Percentiles rank a stretch among this genome's conserved stretches.
Evolutionary conservation across 2,329 filamentous ascomycete species (phyloP).

Genomic region (Ceratocystiopsis sp.): DNA sequence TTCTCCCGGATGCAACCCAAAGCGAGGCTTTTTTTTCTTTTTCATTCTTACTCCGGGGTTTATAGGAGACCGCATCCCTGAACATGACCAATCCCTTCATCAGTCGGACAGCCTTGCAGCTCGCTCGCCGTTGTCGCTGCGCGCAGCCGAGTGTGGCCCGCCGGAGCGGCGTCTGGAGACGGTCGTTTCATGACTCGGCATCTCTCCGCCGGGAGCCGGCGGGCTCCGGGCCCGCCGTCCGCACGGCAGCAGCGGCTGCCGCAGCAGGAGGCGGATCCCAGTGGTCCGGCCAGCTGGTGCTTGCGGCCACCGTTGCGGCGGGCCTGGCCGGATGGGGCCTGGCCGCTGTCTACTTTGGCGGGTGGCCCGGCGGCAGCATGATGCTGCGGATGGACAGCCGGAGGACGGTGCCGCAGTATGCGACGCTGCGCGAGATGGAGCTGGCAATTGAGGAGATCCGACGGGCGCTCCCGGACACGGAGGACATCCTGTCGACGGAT

Average conservation of each 20-base stretch:
- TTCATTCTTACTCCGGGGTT: too few relatives aligned
- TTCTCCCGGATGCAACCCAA: too few relatives aligned
- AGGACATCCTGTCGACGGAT: slow-evolving; percentile 45
- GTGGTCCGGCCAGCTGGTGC: slow-evolving; percentile 18
- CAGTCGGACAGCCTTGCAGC: too few relatives aligned
- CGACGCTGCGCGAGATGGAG: slow-evolving; percentile 25
- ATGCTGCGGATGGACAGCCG: slow-evolving; percentile 14
- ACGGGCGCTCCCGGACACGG: slow-evolving; percentile 20
- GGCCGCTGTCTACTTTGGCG: slow-evolving; percentile 15
- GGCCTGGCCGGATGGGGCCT: slow-evolving; percentile 25
- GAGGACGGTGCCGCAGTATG: slow-evolving; percentile 18
- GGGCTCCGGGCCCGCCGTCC: neutral
- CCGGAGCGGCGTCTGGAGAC: too few relatives aligned
- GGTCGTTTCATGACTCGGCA: too few relatives aligned
- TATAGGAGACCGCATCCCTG: too few relatives aligned
- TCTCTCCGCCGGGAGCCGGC: too few relatives aligned
- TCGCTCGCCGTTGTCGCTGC: too few relatives aligned
- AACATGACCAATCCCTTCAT: too few relatives aligned
- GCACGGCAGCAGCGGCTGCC: neutral
- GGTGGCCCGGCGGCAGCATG: slow-evolving; percentile 8
- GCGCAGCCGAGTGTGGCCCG: too few relatives aligned
- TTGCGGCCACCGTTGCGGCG: slow-evolving; percentile 22
- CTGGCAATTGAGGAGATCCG: slow-evolving; percentile 28
- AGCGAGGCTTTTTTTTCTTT: too few relatives aligned
- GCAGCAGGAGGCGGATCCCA: neutral